These are phyloP conservation scores for Ehretia macrophylla DNA, from an alignment of 257 asterid species.

Conservation along the genomic window DNA sequence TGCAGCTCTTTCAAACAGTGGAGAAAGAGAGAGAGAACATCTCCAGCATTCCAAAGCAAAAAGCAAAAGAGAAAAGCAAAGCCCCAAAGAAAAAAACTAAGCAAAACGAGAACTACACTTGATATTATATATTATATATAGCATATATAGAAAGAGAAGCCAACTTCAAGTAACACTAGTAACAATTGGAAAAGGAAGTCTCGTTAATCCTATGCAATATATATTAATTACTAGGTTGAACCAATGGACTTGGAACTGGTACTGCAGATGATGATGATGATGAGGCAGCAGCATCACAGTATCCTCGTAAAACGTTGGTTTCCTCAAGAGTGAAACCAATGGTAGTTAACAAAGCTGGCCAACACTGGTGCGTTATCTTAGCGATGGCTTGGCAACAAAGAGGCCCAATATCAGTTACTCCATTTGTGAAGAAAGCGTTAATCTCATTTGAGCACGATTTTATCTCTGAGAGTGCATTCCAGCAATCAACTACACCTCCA, in stretches of 20 bases:
- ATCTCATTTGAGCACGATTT: conserved; percentile 44
- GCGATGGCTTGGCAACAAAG: conserved; percentile 39
- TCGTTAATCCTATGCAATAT: too few species aligned
- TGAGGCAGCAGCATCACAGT: conserved; percentile 31
- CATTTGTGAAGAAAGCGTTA: conserved; percentile 23
- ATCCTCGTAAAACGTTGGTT: conserved; percentile 33
- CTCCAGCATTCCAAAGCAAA: too few species aligned
- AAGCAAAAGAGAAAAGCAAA: too few species aligned
- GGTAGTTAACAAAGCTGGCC: conserved; percentile 38
- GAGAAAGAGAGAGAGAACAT: too few species aligned
- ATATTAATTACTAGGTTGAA: not conserved
- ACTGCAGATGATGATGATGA: not conserved
- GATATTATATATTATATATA: too few species aligned
- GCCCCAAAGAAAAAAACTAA: too few species aligned
- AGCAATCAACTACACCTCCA: conserved; percentile 29
- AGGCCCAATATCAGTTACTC: conserved; percentile 18
- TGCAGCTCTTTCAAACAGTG: too few species aligned
- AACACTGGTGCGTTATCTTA: conserved; percentile 40
- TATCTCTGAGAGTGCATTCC: conserved; percentile 33
- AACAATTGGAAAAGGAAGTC: too few species aligned
- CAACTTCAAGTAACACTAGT: too few species aligned
- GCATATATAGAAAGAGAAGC: too few species aligned
- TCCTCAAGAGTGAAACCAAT: conserved; percentile 36
- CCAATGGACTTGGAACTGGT: not conserved
- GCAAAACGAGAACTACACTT: too few species aligned